Base-by-base conservation (phyloP, 176 grass and related monocot species). In the Oryza officinalis region DNA sequence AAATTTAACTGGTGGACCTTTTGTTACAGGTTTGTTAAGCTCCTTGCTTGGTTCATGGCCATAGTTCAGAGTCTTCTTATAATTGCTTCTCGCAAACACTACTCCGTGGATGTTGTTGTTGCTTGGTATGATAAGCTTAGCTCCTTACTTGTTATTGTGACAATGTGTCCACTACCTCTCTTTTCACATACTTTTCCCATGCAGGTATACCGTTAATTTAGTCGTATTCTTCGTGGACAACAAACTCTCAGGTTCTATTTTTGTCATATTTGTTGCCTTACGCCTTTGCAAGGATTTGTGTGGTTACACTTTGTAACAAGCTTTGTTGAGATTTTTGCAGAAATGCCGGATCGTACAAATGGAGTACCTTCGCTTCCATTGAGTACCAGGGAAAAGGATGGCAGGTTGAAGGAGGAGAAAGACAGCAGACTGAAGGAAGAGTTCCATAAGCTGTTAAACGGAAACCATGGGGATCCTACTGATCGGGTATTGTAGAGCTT, bases 181-280 rank as follows among this genome's bases (percentile, higher is more conserved):
- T 38, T 27, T 54, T 50, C 12, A 43, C 41, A 41, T 1, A 69
- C 37, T 4, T 50, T 87, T n/a, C 43, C 8, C 37, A 8, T 69
- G 31, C 71, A 98, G 96, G 97, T 99, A 99, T 81, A 94, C 97
- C 2, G 97, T 99, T 57, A 99, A 99, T 81, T 84, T 99, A 63
- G 91, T 94, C 20, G 93, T 99, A 33, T 99, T 89, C 88, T 99
- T 99, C 41, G 71, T 99, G 4, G 93, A 99, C 83, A 94, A 50
- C 85, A 99, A 96, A 75, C 87, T 99, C 9, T 83, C 93, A 90
- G 96, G 96, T 98, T 47, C 75, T 45, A 78, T 47, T 87, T 18
- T 75, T 17, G n/a, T 32, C 41, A 67, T 1, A 61, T 61, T 28
- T 23, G 32, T 46, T 13, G 63, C 75, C 6, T 33, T 32, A 59